phyloP scores from a whole-genome alignment of 2,329 filamentous ascomycete species.

The Aspergillus ochraceoroseus region DNA sequence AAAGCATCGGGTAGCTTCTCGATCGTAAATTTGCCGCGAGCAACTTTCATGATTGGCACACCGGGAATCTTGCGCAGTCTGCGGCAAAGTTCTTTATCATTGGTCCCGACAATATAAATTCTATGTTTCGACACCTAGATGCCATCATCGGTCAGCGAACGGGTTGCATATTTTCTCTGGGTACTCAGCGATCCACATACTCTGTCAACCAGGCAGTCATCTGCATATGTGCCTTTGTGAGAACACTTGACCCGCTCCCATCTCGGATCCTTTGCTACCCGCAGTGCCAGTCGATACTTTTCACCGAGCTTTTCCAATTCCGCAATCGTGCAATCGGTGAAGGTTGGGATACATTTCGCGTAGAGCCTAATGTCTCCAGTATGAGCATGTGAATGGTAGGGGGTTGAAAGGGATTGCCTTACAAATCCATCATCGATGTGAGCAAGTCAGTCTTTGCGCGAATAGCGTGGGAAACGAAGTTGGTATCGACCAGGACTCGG shows the following conservation, averaged over 20 bases:
- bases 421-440: constrained; percentile 80
- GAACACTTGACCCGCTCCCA: constrained; percentile 83
- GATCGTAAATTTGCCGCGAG: constrained; percentile 87
- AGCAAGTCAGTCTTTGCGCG: constrained; percentile 84
- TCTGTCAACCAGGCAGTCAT: constrained; percentile 75
- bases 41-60: constrained; percentile 67
- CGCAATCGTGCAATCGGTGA: constrained; percentile 76
- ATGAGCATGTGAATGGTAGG: constrained; percentile 6
- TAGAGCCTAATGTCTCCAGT: constrained; percentile 55
- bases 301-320: constrained; percentile 85
- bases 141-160: not conserved
- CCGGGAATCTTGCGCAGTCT: constrained; percentile 76
- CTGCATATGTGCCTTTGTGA: constrained; percentile 82
- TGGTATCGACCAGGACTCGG: constrained; percentile 75
- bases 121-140: constrained; percentile 56
- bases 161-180: not conserved
- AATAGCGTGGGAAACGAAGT: constrained; percentile 86
- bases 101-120: constrained; percentile 71
- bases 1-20: constrained; percentile 84
- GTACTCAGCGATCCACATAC: constrained; percentile 36
- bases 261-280: constrained; percentile 82
- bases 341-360: constrained; percentile 82
- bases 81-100: constrained; percentile 70
- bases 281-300: constrained; percentile 79
- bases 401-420: not conserved